Evolutionary conservation across 176 grass and related monocot genomes (phyloP).

Genomic region (Oryza brachyantha): DNA sequence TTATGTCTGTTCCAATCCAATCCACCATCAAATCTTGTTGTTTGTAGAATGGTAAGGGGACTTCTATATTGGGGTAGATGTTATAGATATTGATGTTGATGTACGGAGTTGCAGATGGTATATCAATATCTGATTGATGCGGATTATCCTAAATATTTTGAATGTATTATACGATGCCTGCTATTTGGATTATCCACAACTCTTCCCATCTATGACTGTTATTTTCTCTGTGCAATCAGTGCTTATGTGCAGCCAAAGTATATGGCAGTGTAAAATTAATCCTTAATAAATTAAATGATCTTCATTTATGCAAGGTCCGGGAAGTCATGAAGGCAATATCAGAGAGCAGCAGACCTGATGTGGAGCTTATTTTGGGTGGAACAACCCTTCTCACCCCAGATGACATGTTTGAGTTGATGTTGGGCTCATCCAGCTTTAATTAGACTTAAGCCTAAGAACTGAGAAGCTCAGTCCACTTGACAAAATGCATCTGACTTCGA

Average conservation of each 20-base stretch:
- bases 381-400: constrained; percentile 80
- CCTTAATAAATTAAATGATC: constrained; percentile 13
- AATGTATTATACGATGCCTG: background rate
- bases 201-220: background rate
- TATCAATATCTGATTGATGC: background rate
- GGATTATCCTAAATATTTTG: background rate
- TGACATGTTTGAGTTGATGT: constrained; percentile 89
- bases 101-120: background rate
- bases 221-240: background rate
- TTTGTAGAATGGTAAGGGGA: background rate
- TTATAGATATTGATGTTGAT: background rate
- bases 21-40: background rate
- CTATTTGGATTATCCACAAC: background rate
- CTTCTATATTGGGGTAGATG: background rate
- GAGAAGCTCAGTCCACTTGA: background rate
- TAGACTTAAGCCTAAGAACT: background rate
- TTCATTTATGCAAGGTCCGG: constrained; percentile 56
- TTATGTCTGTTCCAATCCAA: background rate
- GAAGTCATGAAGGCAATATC: constrained; percentile 84
- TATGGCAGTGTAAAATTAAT: background rate
- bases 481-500: background rate
- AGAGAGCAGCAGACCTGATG: constrained; percentile 65
- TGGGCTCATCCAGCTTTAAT: constrained; percentile 48
- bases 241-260: background rate
- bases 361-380: constrained; percentile 86